Base-by-base conservation (phyloP, 2,329 filamentous ascomycete genomes). In the Fonsecaea multimorphosa region DNA sequence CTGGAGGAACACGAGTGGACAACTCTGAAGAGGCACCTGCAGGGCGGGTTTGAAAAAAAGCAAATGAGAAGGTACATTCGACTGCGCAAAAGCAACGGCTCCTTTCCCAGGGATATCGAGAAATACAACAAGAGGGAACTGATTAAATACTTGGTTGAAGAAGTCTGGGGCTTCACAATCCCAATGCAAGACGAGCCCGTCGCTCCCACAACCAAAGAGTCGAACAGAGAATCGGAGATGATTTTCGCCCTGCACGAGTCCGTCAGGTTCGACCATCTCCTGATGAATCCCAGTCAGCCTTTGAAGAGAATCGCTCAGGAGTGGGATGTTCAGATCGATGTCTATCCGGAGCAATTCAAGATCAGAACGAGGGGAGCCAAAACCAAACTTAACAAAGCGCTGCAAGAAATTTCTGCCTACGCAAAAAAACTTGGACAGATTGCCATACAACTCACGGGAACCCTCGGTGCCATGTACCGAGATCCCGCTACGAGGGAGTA, bases 161-260 rank as follows among this genome's bases (percentile, higher is more conserved):
- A 65, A 32, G 51, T 69, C 34, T 69, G 67, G 67, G 64, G 64
- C 22, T 66, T 65, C 34, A 65, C 63, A 19, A 56, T 51, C 8
- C 66, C 62, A 19, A 31, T 40, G 11, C 27, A 40, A 14, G 59
- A 61, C n/a, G 34, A 49, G 22, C 22, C 29, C 2, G 29, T 32
- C 12, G 31, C 22, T 24, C n/a, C n/a, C 1, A 36, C 36, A 1
- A 29, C n/a, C 29, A 52, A 29, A 22, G 44, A 46, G n/a, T 31
- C n/a, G 58, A 64, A 32, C 29, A 52, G 24, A 22, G 44, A 46
- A 12, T 31, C n/a, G 58, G 62, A 32, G 32, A 22, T 36, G 34
- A 16, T 32, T 31, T 38, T 66, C 27, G n/a, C 36, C 16, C 29
- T 69, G n/a, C 38, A 24, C 14, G 61, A 63, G n/a, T 58, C 57